A percentile compares a stretch with the other conserved stretches of the same genome.
These are phyloP conservation scores for Penicillium egyptiacum DNA, from an alignment of 495 filamentous ascomycete genomes.

Conservation along the genomic window DNA sequence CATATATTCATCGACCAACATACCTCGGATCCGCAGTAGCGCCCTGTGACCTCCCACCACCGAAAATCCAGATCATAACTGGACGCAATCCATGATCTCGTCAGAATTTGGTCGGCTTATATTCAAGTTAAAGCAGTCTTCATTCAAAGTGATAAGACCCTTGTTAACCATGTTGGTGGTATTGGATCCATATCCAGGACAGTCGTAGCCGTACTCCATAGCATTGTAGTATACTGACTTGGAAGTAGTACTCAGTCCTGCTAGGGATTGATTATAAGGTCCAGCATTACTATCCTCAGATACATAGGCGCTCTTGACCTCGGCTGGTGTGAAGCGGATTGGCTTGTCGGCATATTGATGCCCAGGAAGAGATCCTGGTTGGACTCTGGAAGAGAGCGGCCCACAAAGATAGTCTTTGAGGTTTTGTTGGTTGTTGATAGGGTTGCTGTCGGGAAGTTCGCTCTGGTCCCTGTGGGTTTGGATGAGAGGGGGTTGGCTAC, in stretches of 20 bases:
- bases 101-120: slow-evolving; percentile 52
- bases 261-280: slow-evolving; percentile 7
- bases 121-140: slow-evolving; percentile 68
- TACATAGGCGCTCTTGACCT: slow-evolving; percentile 27
- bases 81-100: slow-evolving; percentile 49
- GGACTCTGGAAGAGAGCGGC: slow-evolving; percentile 33
- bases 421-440: slow-evolving; percentile 11
- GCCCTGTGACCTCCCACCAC: slow-evolving; percentile 53
- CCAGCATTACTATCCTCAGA: slow-evolving; percentile 28
- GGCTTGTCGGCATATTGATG: slow-evolving; percentile 39
- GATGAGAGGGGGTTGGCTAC: slow-evolving; percentile 8
- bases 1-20: slow-evolving; percentile 13
- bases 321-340: slow-evolving; percentile 30
- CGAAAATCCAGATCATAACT: slow-evolving; percentile 67
- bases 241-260: not conserved
- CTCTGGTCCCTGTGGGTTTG: not conserved
- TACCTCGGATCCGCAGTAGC: slow-evolving; percentile 40
- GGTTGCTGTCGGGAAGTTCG: slow-evolving; percentile 17
- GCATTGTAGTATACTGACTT: slow-evolving; percentile 33
- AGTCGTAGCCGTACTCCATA: slow-evolving; percentile 38
- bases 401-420: slow-evolving; percentile 27
- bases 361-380: slow-evolving; percentile 37
- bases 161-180: slow-evolving; percentile 24
- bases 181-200: slow-evolving; percentile 40
- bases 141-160: slow-evolving; percentile 37